Percentiles rank a stretch among this genome's conserved stretches.
Conservation (phyloP, 768 basidiomycete genomes). For the Tulasnella sp. region DNA sequence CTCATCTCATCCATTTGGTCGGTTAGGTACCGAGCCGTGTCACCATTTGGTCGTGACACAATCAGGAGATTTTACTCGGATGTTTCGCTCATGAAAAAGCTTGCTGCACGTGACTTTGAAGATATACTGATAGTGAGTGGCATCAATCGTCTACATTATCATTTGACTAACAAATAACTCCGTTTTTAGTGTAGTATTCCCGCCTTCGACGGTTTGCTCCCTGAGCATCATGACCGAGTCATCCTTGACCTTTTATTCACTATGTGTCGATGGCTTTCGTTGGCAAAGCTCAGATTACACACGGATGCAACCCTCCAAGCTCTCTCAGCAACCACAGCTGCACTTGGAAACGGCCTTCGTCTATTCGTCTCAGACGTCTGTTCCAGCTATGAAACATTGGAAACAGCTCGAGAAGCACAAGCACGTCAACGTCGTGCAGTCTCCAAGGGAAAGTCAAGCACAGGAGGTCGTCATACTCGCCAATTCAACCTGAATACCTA, state of each 20-base stretch:
- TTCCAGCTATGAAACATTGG: conserved; percentile 26
- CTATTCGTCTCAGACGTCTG: conserved; percentile 15
- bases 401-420: too few relatives aligned
- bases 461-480: conserved; percentile 17
- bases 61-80: conserved; percentile 9
- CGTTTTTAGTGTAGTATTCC: conserved; percentile 20
- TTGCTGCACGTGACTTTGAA: conserved; percentile 14
- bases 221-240: conserved; percentile 19
- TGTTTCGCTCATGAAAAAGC: conserved; percentile 1
- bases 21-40: conserved; percentile 7
- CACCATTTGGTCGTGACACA: conserved; percentile 9
- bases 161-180: not conserved
- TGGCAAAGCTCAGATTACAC: conserved; percentile 15
- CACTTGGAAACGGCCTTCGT: conserved; percentile 19
- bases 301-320: conserved; percentile 10
- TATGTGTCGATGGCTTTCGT: not conserved
- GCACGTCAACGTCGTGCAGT: too few relatives aligned
- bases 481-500: conserved; percentile 25
- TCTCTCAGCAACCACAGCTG: conserved; percentile 21
- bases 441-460: not conserved
- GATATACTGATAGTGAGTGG: conserved; percentile 9
- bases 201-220: conserved; percentile 30
- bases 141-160: not conserved
- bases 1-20: not conserved
- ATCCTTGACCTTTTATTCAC: not conserved